Evolutionary conservation across 441 rosid species (phyloP), one percentile per base, ranked within the genome.

Genomic region (Iberis amara): DNA sequence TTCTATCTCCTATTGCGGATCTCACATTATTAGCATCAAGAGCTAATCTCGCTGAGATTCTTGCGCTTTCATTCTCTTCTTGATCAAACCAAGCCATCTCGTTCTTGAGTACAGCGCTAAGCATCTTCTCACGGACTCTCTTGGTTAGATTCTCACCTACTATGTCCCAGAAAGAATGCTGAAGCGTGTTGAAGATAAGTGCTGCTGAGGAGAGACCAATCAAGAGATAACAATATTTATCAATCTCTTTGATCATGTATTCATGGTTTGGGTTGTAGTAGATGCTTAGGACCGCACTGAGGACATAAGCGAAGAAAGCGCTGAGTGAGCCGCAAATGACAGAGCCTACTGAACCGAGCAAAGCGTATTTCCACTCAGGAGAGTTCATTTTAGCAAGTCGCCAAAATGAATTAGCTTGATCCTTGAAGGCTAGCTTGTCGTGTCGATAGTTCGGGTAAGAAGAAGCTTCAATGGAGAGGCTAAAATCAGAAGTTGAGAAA

Each of bases 21-120:
- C 96, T 77, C 52, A 94, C 91, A 61, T 89, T 86, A 60, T 83
- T 94, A 12, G 99, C 99, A 79, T 94, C 99, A 24, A 87, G 89
- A 47, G 97, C 82, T 59, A 94, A 54, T 62, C 99, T 79, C 15
- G 96, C 90, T 4, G 99, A 69, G 44, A 94, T 79, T 74, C 96
- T 83, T 30, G 91, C 90, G 52, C 99, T 94, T 70, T 89, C 96
- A 8, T 94, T 89, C 75, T 89, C 97, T 65, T 83, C 96, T 63
- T 85, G 94, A 74, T 94, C 99, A 28, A 89, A 94, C 99, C 99
- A 94, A 32, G 95, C 96, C 83, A 94, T 83, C 67, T 94, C 99
- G 59, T 94, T 94, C 68, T 80, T 89, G n/a, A 94, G 86, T 31
- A 94, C 94, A 0, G 95, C 90, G 0, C 76, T 53, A 26, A 94